Evolutionary conservation across 2,329 filamentous ascomycete genomes (phyloP).

Genomic region (Diplodia sapinea): DNA sequence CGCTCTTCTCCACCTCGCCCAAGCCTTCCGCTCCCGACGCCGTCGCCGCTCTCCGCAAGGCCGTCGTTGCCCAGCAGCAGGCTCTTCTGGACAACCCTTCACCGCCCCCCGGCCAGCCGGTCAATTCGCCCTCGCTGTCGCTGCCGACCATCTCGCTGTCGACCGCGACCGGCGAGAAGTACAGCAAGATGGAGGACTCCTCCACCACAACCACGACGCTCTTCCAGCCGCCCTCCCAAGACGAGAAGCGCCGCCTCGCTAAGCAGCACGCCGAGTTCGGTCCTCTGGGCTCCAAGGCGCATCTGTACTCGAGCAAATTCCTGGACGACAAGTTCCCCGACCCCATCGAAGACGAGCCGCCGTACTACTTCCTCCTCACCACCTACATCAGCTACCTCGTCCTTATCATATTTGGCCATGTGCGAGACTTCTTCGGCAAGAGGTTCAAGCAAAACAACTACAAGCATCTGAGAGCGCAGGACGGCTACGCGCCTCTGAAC

Average conservation of each 20-base stretch:
- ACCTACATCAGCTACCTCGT: conserved; percentile 98
- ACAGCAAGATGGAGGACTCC: conserved; percentile 68
- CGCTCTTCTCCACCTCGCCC: conserved; percentile 81
- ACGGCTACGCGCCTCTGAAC: conserved; percentile 94
- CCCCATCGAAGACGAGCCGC: conserved; percentile 91
- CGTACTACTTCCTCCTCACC: conserved; percentile 95
- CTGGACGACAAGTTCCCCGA: conserved; percentile 79
- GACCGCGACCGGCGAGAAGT: conserved; percentile 76
- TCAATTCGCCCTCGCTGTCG: conserved; percentile 74
- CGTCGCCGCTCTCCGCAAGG: conserved; percentile 67
- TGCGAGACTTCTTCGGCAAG: conserved; percentile 98
- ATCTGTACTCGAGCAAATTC: conserved; percentile 89
- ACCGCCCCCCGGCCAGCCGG: conserved; percentile 59
- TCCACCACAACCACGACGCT: conserved; percentile 58
- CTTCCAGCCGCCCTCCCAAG: conserved; percentile 85
- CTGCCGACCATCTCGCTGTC: conserved; percentile 92
- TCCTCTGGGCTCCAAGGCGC: conserved; percentile 77
- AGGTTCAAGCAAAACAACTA: conserved; percentile 89
- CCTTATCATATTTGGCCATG: conserved; percentile 91
- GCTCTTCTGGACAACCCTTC: conserved; percentile 68
- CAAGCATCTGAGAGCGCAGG: conserved; percentile 77
- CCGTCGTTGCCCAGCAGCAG: conserved; percentile 64
- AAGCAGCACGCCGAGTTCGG: conserved; percentile 90
- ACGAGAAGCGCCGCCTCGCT: conserved; percentile 76
- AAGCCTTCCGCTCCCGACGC: conserved; percentile 68